phyloP scores from a whole-genome alignment of 208 protist species.

The Naegleria lovaniensis region DNA sequence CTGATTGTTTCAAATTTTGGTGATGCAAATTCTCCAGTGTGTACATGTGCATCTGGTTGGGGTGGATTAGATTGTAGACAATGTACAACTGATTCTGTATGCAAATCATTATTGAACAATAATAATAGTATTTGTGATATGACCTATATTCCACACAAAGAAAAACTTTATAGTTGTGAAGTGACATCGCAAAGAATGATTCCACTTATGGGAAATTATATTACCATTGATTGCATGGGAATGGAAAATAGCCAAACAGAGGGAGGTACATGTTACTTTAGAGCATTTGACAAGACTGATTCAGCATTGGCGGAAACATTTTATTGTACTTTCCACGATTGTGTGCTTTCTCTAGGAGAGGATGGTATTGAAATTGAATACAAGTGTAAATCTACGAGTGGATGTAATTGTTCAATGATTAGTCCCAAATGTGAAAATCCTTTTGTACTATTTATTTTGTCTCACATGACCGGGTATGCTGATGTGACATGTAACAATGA shows the following conservation, averaged over 20 bases:
- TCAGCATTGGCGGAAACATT: not conserved
- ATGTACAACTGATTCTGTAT: not conserved
- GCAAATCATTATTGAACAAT: not conserved
- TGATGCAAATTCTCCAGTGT: not conserved
- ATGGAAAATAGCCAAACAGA: not conserved
- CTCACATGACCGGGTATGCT: not conserved
- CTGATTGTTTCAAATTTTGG: too few species aligned
- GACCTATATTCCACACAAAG: not conserved
- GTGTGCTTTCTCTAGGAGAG: not conserved
- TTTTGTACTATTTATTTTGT: not conserved
- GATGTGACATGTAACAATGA: not conserved
- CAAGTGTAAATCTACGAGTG: not conserved
- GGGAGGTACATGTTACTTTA: not conserved
- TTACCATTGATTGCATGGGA: not conserved
- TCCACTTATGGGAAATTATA: constrained; percentile 1
- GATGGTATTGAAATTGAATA: not conserved
- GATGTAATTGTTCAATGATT: constrained; percentile 2
- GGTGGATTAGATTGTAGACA: not conserved
- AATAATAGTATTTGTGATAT: not conserved
- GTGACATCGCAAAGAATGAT: not conserved
- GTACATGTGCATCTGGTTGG: not conserved
- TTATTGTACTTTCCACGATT: constrained; percentile 8
- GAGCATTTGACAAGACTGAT: constrained; percentile 9
- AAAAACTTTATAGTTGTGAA: not conserved
- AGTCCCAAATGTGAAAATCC: constrained; percentile 6